These are phyloP conservation scores for Xylaria bambusicola DNA, from an alignment of 495 filamentous ascomycete genomes.

Conservation along the genomic window DNA sequence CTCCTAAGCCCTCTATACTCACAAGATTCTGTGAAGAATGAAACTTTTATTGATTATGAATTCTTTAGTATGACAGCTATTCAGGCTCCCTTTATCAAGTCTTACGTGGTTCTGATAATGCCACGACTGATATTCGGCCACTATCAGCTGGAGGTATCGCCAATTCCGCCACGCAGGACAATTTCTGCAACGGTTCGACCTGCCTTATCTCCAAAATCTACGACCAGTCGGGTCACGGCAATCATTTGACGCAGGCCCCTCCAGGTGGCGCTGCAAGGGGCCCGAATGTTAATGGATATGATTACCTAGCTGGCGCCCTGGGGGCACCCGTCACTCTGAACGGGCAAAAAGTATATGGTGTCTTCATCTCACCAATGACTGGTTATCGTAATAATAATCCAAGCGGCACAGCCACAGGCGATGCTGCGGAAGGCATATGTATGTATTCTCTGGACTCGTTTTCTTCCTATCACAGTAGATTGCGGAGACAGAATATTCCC, in stretches of 20 bases:
- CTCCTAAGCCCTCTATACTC: neutral
- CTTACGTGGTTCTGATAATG: conserved; percentile 50
- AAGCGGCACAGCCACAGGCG: conserved; percentile 52
- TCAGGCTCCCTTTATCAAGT: conserved; percentile 57
- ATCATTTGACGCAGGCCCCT: conserved; percentile 59
- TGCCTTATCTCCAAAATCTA: conserved; percentile 63
- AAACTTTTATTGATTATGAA: neutral
- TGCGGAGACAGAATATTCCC: too few relatives aligned
- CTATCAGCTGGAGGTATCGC: conserved; percentile 53
- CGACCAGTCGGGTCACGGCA: conserved; percentile 59
- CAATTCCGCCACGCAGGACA: conserved; percentile 56
- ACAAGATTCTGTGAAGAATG: neutral
- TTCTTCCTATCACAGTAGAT: too few relatives aligned
- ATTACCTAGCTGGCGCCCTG: conserved; percentile 54
- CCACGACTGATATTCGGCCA: conserved; percentile 49
- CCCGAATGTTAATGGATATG: conserved; percentile 53
- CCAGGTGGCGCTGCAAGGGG: conserved; percentile 53
- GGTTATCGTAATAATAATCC: conserved; percentile 58
- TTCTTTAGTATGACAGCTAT: conserved; percentile 44
- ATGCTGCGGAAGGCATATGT: conserved; percentile 58
- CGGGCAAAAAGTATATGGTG: conserved; percentile 59
- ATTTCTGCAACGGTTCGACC: conserved; percentile 57
- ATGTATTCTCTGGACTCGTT: too few relatives aligned
- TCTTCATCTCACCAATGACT: conserved; percentile 56
- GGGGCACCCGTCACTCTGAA: conserved; percentile 59